A percentile compares a stretch with the other conserved stretches of the same genome.
These are phyloP conservation scores for Themeda triandra DNA, from an alignment of 176 grass and related monocot species.

Conservation along the genomic window DNA sequence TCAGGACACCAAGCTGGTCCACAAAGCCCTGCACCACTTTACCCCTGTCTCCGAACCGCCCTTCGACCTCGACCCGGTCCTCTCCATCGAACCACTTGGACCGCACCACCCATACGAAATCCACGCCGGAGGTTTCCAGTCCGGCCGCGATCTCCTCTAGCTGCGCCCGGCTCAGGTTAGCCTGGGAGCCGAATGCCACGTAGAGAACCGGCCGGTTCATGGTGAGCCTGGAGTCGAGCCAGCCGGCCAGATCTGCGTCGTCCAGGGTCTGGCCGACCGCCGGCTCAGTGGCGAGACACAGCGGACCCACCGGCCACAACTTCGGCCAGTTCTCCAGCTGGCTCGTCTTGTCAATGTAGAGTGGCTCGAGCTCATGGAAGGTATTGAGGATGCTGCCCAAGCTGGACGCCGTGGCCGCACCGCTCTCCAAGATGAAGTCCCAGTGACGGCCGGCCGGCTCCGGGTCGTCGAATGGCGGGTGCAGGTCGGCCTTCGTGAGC, in stretches of 20 bases:
- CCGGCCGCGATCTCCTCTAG: conserved; percentile 35
- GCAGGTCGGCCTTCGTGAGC: conserved; percentile 36
- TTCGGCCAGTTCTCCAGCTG: neutral
- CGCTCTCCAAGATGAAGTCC: conserved; percentile 12
- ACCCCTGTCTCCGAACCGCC: conserved; percentile 23
- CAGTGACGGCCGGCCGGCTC: conserved; percentile 35
- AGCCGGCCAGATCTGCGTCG: neutral
- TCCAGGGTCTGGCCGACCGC: neutral
- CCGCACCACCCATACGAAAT: conserved; percentile 53
- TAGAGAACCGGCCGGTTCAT: conserved; percentile 47
- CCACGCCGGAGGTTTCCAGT: conserved; percentile 34
- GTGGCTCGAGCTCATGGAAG: conserved; percentile 47
- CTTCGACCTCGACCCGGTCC: neutral
- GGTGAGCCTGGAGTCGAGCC: conserved; percentile 44
- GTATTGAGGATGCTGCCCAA: conserved; percentile 37
- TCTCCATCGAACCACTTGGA: neutral
- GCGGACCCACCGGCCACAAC: conserved; percentile 41
- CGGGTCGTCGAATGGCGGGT: conserved; percentile 44
- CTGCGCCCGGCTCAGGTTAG: conserved; percentile 29
- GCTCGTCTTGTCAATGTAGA: conserved; percentile 37
- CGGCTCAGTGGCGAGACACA: conserved; percentile 33
- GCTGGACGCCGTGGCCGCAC: neutral
- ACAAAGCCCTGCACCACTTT: conserved; percentile 32
- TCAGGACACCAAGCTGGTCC: conserved; percentile 26
- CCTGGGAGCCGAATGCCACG: conserved; percentile 56